Conservation (phyloP, 2,329 filamentous ascomycete species). For the Diaporthe sp. region DNA sequence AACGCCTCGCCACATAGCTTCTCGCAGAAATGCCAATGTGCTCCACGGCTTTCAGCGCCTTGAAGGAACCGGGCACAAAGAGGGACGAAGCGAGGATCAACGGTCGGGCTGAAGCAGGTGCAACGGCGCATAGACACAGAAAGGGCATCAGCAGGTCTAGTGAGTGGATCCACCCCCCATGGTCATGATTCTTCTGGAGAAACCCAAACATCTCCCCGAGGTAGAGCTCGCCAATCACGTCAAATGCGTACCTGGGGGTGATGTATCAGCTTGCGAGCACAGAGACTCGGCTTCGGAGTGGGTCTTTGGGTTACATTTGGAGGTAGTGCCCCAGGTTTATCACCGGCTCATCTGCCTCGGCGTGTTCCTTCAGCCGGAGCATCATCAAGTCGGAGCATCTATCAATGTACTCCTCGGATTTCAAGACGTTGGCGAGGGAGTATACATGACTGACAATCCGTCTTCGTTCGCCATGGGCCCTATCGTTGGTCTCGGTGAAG, state of each 20-base stretch:
- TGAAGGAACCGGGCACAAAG: conserved; percentile 40
- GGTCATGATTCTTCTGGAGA: conserved; percentile 42
- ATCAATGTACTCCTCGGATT: conserved; percentile 39
- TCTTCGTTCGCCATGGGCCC: conserved; percentile 30
- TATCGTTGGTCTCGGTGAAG: conserved; percentile 29
- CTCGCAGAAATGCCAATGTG: conserved; percentile 40
- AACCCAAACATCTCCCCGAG: conserved; percentile 43
- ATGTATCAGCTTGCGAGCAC: neutral
- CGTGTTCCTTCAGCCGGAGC: conserved; percentile 19
- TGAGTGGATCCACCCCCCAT: conserved; percentile 42
- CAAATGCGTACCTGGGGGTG: conserved; percentile 32
- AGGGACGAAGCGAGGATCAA: conserved; percentile 42
- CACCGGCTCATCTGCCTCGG: conserved; percentile 1
- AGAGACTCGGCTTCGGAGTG: neutral
- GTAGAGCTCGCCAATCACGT: conserved; percentile 44
- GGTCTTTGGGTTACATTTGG: neutral
- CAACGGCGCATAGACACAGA: conserved; percentile 42
- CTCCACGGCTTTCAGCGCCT: conserved; percentile 42
- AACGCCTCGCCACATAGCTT: conserved; percentile 38
- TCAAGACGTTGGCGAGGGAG: conserved; percentile 48
- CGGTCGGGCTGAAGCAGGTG: conserved; percentile 41
- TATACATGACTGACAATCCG: conserved; percentile 49
- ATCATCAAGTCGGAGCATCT: conserved; percentile 22
- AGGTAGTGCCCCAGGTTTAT: conserved; percentile 21
- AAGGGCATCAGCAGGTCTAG: conserved; percentile 42